Evolutionary conservation across 2,329 filamentous ascomycete genomes (phyloP), one percentile per base, ranked within the genome.

Genomic region (Helicocarpus griseus): DNA sequence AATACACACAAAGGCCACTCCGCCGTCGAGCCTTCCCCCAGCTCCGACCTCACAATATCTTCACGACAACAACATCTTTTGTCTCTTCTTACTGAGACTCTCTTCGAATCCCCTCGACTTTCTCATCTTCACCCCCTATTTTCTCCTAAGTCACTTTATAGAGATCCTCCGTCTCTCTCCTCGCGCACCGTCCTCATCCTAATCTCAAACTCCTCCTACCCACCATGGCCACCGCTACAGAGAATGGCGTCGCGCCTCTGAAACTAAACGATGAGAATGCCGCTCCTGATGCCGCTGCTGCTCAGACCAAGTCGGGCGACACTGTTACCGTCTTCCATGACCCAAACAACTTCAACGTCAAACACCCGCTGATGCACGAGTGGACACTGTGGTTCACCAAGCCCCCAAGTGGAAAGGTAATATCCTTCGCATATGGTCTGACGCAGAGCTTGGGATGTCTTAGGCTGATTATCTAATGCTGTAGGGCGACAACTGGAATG

Each of bases 361-460:
- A 97, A 80, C 93, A 98, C 71, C 91, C 90, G 60, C 80, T 98
- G 55, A 90, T 95, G 80, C 87, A 96, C 78, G 86, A 87, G 69
- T 98, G 93, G 93, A 97, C 93, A 54, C 78, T 98, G 52, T 98
- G 94, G 94, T 98, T 97, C 78, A 97, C 91, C 65, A 97, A 97
- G 81, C 91, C 93, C 50, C 87, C 91, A 40, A 94, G 85, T 69
- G 90, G 89, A 75, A 96, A 94, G 85, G 89, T 93, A 72, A 54
- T 76, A 21, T 19, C 47, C 41, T 48, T 51, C 57, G 59, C 14
- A 28, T 11, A 48, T 41, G 29, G 17, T 5, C 26, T 36, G 36
- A 38, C 28, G 7, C 40, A 35, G 19, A n/a, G 14, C 13, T 5
- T 17, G 28, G n/a, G 26, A 26, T 33, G 8, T 28, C 39, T n/a